These are phyloP conservation scores for Fraxinus albicans DNA, from an alignment of 305 asterid genomes.

Conservation along the genomic window DNA sequence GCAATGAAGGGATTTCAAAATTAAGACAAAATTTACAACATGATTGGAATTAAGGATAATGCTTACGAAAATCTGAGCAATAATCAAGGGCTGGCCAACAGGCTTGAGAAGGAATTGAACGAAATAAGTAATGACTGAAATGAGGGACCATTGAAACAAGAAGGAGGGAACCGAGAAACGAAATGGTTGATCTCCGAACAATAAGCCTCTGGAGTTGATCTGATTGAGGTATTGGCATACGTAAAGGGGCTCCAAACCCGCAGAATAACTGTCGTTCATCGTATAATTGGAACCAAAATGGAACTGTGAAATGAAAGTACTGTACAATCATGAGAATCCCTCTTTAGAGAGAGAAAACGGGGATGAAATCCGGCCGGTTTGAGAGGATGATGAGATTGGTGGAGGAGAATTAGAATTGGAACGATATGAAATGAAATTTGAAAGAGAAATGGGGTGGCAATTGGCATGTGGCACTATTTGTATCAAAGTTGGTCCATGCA, in stretches of 20 bases:
- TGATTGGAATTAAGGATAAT: neutral
- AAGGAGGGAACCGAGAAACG: constrained; percentile 47
- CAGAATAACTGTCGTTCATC: constrained; percentile 28
- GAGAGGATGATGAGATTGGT: constrained; percentile 23
- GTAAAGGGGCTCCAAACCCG: constrained; percentile 21
- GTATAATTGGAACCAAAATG: neutral
- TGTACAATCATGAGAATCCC: constrained; percentile 8
- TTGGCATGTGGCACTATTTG: neutral
- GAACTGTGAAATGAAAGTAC: neutral
- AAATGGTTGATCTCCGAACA: constrained; percentile 41
- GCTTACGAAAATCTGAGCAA: constrained; percentile 68
- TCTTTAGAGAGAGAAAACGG: constrained; percentile 6
- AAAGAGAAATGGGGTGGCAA: neutral
- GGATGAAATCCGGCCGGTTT: neutral
- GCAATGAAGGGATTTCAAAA: constrained; percentile 2
- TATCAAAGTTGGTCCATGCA: neutral
- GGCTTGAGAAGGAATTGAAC: constrained; percentile 54
- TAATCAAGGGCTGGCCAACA: constrained; percentile 59
- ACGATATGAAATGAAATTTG: constrained; percentile 16
- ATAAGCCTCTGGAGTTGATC: constrained; percentile 51
- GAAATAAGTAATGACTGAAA: constrained; percentile 48
- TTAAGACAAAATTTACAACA: neutral
- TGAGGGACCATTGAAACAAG: constrained; percentile 55
- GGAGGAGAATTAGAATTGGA: constrained; percentile 27
- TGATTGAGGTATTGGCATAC: constrained; percentile 41